A percentile compares a stretch with the other conserved stretches of the same genome.
phyloP scores from a whole-genome alignment of 2,329 filamentous ascomycete species.

The Sporothrix schenckii region DNA sequence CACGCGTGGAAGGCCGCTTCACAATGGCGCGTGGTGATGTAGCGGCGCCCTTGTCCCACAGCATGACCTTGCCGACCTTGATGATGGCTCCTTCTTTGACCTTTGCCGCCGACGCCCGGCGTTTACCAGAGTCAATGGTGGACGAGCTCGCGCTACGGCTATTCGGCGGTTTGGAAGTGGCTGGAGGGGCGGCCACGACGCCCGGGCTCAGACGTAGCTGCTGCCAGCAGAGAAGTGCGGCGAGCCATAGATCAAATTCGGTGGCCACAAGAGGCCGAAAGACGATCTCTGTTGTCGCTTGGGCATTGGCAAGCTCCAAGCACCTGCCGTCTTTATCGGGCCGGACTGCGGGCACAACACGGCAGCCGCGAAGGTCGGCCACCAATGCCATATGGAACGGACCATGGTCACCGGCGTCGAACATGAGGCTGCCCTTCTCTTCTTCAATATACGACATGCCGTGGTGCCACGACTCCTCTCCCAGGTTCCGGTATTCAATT shows the following conservation, averaged over 20 bases:
- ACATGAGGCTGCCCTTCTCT: conserved; percentile 72
- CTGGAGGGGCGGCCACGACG: conserved; percentile 36
- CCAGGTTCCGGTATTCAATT: conserved; percentile 69
- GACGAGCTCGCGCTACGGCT: conserved; percentile 46
- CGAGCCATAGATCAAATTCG: conserved; percentile 78
- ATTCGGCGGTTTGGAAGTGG: conserved; percentile 46
- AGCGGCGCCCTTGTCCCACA: conserved; percentile 80
- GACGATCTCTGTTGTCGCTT: conserved; percentile 62
- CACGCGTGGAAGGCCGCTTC: conserved; percentile 60
- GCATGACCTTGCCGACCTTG: conserved; percentile 87
- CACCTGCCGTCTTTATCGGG: conserved; percentile 52
- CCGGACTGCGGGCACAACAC: conserved; percentile 61
- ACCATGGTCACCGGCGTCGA: conserved; percentile 68
- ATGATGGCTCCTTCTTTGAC: conserved; percentile 79
- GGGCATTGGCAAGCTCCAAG: conserved; percentile 58
- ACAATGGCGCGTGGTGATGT: conserved; percentile 59
- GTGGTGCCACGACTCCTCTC: conserved; percentile 64
- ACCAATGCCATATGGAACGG: conserved; percentile 68
- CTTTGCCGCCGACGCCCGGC: conserved; percentile 47
- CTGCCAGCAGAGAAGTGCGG: conserved; percentile 79
- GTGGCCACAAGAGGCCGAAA: conserved; percentile 65
- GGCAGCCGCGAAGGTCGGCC: conserved; percentile 74
- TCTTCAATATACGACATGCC: conserved; percentile 81
- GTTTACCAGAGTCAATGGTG: conserved; percentile 46
- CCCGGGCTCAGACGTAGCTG: conserved; percentile 61